Evolutionary conservation across 2,329 filamentous ascomycete species (phyloP), one percentile per base, ranked within the genome.

Genomic region (Sporothrix inflata): DNA sequence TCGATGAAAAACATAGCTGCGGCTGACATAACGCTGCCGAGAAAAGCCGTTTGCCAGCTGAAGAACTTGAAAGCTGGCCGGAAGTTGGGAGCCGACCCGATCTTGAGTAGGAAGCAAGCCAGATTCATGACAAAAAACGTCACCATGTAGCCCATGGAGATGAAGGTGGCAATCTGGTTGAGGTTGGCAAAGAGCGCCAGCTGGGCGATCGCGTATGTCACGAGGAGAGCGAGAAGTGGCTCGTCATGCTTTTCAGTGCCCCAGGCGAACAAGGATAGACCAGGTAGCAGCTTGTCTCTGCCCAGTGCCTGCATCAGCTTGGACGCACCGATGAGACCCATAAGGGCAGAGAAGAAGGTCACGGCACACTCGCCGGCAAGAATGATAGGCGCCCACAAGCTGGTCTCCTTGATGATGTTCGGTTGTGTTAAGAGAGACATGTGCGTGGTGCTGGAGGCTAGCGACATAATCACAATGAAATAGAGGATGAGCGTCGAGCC

Each of bases 1-100:
- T 97, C 92, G 30, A 97, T 93, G 78, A 97, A 96, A 79, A 97
- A 94, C 94, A 97, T 97, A 75, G 92, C 93, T 1, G 86, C 86
- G 0, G 91, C 92, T 30, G 93, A 95, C 19, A 91, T 84, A n/a
- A 96, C 76, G 8, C 92, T 90, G 4, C 94, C 94, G 3, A 88
- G 81, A 4, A 91, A 87, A 1, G 94, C 94, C 5, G 93, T 95
- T 79, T 94, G 89, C 90, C 92, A 94, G 74, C 89, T 94, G 82
- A 97, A 97, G 78, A 94, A 95, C 78, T 93, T 92, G 80, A 97
- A 97, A 0, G 92, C 93, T 0, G 94, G 94, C 30, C 94, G 86
- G 76, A 97, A 97, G 78, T 97, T 97, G 4, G 94, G 94, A 0
- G 94, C 94, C 0, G 94, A 95, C 1, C 93, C 91, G 72, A 97